A percentile compares a stretch with the other conserved stretches of the same genome.
Conservation (phyloP, 2,329 filamentous ascomycete genomes). For the Scedosporium minutisporum region DNA sequence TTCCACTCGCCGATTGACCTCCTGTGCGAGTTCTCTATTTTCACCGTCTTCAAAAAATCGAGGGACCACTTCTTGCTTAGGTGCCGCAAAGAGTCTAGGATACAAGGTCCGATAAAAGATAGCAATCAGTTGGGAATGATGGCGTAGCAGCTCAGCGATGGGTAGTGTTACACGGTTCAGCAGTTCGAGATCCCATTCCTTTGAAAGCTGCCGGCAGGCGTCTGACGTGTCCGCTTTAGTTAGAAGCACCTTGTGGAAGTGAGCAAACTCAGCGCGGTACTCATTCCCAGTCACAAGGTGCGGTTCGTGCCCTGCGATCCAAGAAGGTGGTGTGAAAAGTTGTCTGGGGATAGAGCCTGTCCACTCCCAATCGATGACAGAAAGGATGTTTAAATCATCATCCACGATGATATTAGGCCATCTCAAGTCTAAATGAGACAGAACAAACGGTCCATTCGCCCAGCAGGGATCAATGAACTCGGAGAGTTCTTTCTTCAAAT, state of each 20-base stretch:
- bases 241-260: not conserved
- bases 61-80: not conserved
- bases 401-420: slow-evolving; percentile 17
- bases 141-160: not conserved
- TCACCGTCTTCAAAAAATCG: not conserved
- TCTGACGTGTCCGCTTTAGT: not conserved
- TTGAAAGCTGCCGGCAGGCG: not conserved
- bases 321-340: slow-evolving; percentile 7
- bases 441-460: not conserved
- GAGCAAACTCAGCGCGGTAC: not conserved
- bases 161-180: not conserved
- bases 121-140: not conserved
- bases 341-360: slow-evolving; percentile 7
- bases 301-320: not conserved
- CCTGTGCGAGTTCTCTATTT: not conserved
- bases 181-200: not conserved
- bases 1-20: not conserved
- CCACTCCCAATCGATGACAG: slow-evolving; percentile 20
- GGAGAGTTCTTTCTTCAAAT: not conserved
- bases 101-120: not conserved
- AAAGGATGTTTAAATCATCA: slow-evolving; percentile 12
- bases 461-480: not conserved
- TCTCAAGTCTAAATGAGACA: slow-evolving; percentile 14
- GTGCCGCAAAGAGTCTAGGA: not conserved
- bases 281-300: not conserved